A percentile compares a stretch with the other conserved stretches of the same genome.
Conservation (phyloP, 1,284 basidiomycete genomes). For the Ganoderma boninense region DNA sequence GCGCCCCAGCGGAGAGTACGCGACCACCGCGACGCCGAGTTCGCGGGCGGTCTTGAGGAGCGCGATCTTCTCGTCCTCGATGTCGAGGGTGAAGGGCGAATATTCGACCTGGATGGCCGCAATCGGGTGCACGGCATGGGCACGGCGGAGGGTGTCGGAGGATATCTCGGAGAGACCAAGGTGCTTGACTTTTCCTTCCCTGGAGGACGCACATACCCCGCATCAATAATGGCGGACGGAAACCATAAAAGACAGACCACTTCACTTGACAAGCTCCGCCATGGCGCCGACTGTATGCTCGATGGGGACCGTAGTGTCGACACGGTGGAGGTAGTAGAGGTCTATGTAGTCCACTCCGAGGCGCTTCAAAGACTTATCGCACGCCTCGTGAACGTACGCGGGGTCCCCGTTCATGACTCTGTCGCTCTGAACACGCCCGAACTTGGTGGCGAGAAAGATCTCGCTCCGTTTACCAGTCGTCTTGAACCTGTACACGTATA, state of each 20-base stretch:
- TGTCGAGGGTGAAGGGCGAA: slow-evolving; percentile 51
- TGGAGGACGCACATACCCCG: slow-evolving; percentile 9
- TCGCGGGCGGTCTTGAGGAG: slow-evolving; percentile 42
- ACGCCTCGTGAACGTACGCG: slow-evolving; percentile 46
- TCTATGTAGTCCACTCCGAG: not conserved
- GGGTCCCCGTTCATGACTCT: slow-evolving; percentile 33
- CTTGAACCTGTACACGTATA: slow-evolving; percentile 41
- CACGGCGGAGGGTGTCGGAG: slow-evolving; percentile 51
- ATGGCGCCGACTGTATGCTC: not conserved
- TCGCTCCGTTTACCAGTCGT: slow-evolving; percentile 14
- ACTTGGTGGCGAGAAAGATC: slow-evolving; percentile 59
- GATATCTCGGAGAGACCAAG: slow-evolving; percentile 55
- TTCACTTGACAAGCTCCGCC: slow-evolving; percentile 35
- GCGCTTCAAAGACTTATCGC: not conserved
- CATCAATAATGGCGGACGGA: not conserved
- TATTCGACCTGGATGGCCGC: slow-evolving; percentile 55
- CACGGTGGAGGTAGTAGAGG: not conserved
- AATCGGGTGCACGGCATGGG: slow-evolving; percentile 49
- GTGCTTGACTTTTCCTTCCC: slow-evolving; percentile 50
- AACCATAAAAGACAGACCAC: slow-evolving; percentile 22
- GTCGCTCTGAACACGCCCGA: slow-evolving; percentile 35
- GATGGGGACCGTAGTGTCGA: not conserved
- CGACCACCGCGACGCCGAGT: slow-evolving; percentile 46
- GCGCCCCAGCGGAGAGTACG: slow-evolving; percentile 52
- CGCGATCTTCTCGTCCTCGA: slow-evolving; percentile 40